Evolutionary conservation across 768 basidiomycete species (phyloP).

Genomic region (Suillus tomentosus): DNA sequence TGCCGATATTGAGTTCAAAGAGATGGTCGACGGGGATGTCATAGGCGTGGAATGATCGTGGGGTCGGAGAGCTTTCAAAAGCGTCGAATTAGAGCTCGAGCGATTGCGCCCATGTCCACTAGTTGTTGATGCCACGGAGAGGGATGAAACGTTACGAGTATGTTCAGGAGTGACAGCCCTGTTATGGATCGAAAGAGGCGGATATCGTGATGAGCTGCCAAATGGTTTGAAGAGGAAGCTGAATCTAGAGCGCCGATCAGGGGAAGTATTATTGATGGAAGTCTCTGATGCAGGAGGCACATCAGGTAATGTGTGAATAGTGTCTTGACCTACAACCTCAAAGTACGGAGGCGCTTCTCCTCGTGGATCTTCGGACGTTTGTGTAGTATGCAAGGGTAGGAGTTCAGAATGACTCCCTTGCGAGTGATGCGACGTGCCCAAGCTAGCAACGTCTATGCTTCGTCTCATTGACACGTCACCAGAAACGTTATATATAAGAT

Average conservation of each 20-base stretch:
- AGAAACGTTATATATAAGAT: constrained; percentile 21
- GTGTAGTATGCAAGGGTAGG: constrained; percentile 18
- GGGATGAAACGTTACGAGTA: constrained; percentile 21
- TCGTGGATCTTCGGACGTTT: constrained; percentile 38
- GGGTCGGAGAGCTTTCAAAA: constrained; percentile 36
- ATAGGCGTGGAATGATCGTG: constrained; percentile 43
- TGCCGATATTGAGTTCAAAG: constrained; percentile 71
- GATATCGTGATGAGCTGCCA: constrained; percentile 29
- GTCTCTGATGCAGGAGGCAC: constrained; percentile 18
- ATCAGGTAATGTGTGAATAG: constrained; percentile 16
- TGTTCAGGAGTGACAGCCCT: constrained; percentile 25
- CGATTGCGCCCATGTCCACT: constrained; percentile 38
- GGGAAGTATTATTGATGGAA: not conserved
- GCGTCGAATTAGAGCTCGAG: constrained; percentile 37
- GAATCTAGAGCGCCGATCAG: constrained; percentile 47
- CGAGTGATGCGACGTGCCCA: constrained; percentile 20
- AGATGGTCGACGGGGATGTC: constrained; percentile 69
- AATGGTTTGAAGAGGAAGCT: constrained; percentile 47
- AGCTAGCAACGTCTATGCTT: constrained; percentile 23
- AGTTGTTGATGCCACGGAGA: constrained; percentile 24
- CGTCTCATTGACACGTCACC: constrained; percentile 12
- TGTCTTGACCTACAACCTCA: constrained; percentile 45
- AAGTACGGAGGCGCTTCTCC: constrained; percentile 73
- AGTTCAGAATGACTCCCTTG: constrained; percentile 26
- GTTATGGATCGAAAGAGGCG: constrained; percentile 17